Evolutionary conservation across 768 basidiomycete species (phyloP).

Genomic region (Coprinellus micaceus): DNA sequence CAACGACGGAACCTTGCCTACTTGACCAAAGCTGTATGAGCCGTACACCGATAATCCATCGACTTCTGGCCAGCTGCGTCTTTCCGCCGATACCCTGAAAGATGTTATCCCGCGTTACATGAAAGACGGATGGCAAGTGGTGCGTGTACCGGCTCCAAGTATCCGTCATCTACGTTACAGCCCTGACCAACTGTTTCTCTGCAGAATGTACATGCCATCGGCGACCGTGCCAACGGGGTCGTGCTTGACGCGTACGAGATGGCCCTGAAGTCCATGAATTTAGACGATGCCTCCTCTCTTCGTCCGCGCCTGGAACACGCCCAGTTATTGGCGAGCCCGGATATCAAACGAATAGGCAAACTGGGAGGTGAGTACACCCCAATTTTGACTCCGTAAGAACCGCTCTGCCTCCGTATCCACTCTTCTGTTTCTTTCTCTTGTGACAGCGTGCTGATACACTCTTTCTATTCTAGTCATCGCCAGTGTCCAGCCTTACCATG

Average conservation of each 20-base stretch:
- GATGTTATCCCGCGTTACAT: conserved; percentile 60
- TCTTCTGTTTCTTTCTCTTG: not conserved
- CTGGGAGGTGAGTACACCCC: conserved; percentile 60
- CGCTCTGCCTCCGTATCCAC: not conserved
- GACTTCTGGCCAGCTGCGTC: conserved; percentile 66
- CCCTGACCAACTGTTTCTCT: not conserved
- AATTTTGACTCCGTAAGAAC: not conserved
- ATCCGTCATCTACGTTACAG: not conserved
- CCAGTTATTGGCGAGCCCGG: conserved; percentile 74
- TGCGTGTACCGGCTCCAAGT: conserved; percentile 33
- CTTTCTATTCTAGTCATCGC: conserved; percentile 65
- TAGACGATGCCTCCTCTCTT: conserved; percentile 40
- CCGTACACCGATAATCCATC: conserved; percentile 82
- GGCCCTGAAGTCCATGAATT: conserved; percentile 34
- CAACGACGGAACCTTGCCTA: not conserved
- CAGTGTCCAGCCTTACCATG: conserved; percentile 92
- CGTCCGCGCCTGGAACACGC: conserved; percentile 90
- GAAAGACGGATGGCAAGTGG: conserved; percentile 79
- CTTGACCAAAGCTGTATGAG: conserved; percentile 25
- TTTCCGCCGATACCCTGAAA: conserved; percentile 48
- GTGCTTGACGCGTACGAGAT: conserved; percentile 82
- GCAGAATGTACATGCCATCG: conserved; percentile 87
- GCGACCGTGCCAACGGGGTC: conserved; percentile 82
- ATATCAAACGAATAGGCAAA: conserved; percentile 63
- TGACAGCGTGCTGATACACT: not conserved